Conservation (phyloP, 768 basidiomycete genomes). For the Ramaria rubella region DNA sequence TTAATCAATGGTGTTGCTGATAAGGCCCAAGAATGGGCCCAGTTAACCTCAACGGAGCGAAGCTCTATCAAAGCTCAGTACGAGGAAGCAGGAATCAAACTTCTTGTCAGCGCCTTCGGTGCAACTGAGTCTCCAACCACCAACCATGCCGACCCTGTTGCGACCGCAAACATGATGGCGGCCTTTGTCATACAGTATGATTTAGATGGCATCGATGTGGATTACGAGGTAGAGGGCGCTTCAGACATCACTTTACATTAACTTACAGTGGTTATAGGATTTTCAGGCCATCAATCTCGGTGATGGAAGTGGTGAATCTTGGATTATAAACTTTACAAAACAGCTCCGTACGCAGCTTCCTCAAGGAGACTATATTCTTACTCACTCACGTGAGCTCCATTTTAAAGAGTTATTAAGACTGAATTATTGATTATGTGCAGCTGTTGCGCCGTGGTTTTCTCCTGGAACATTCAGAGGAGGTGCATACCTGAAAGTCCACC, state of each 20-base stretch:
- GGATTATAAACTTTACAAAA: constrained; percentile 49
- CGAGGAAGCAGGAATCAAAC: constrained; percentile 17
- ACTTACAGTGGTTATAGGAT: constrained; percentile 12
- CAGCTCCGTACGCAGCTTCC: constrained; percentile 45
- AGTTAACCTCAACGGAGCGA: constrained; percentile 7
- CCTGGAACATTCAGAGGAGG: constrained; percentile 28
- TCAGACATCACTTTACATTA: not conserved
- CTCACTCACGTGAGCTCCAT: constrained; percentile 46
- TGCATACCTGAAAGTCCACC: constrained; percentile 50
- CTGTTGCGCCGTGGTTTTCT: constrained; percentile 44
- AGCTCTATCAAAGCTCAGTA: constrained; percentile 18
- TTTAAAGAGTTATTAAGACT: not conserved
- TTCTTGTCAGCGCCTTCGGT: constrained; percentile 20
- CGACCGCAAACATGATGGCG: constrained; percentile 28
- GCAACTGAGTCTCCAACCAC: constrained; percentile 24
- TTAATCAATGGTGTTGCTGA: constrained; percentile 12
- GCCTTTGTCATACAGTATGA: constrained; percentile 28
- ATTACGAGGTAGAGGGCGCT: not conserved
- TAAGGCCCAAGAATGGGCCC: constrained; percentile 12
- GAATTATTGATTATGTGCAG: constrained; percentile 5
- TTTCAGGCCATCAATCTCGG: constrained; percentile 23
- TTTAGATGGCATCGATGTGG: constrained; percentile 5
- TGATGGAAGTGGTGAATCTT: constrained; percentile 30
- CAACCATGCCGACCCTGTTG: constrained; percentile 25
- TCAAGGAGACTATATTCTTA: constrained; percentile 41